Conservation (phyloP, 805 yeast genomes). For the Lipomyces kockii region DNA sequence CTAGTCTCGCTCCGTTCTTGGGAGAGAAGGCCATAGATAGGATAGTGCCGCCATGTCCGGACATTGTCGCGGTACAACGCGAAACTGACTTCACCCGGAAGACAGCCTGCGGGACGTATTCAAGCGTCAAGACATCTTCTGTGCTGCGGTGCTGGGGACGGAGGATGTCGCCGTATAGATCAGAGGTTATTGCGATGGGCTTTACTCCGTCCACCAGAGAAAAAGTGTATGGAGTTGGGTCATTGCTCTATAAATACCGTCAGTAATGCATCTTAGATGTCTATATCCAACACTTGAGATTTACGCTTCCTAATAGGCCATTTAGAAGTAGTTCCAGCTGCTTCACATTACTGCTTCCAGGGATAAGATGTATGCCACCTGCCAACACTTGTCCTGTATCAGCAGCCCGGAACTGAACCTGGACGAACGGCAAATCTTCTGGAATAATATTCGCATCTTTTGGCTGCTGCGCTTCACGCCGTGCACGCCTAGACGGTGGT, state of each 20-base stretch:
- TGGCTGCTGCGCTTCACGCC: constrained; percentile 78
- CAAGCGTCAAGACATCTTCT: constrained; percentile 88
- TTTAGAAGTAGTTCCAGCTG: constrained; percentile 89
- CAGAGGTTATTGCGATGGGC: constrained; percentile 74
- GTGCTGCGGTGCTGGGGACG: constrained; percentile 87
- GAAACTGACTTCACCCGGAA: constrained; percentile 92
- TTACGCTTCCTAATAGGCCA: constrained; percentile 61
- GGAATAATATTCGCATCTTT: constrained; percentile 77
- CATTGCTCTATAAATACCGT: constrained; percentile 52
- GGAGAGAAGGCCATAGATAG: constrained; percentile 95
- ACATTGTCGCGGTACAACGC: constrained; percentile 85
- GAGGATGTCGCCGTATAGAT: constrained; percentile 76
- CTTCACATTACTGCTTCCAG: constrained; percentile 81
- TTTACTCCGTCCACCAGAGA: constrained; percentile 57
- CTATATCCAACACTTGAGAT: not conserved
- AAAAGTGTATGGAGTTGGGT: constrained; percentile 89
- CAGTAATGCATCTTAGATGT: not conserved
- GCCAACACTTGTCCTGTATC: constrained; percentile 89
- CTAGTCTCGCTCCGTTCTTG: constrained; percentile 57
- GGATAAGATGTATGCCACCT: constrained; percentile 73
- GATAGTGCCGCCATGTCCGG: constrained; percentile 95
- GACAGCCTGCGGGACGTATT: constrained; percentile 92
- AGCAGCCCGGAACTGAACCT: constrained; percentile 87
- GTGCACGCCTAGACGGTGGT: constrained; percentile 90
- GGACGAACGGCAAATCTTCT: constrained; percentile 79